These are phyloP conservation scores for Beta lomatogona DNA, from an alignment of 179 eudicot genomes.

Conservation along the genomic window DNA sequence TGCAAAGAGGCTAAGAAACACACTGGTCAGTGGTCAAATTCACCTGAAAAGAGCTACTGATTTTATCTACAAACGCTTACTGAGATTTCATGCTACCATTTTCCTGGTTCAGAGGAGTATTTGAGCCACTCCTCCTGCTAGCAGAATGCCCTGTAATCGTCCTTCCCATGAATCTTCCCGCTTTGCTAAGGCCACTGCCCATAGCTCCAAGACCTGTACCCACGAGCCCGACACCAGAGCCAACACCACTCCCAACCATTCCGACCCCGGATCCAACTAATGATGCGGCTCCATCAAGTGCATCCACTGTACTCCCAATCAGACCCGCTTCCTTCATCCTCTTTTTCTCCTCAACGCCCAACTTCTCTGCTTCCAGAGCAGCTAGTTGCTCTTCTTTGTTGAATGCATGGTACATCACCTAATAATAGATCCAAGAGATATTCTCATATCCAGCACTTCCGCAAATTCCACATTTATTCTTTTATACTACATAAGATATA, in stretches of 20 bases:
- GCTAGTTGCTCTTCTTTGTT: constrained; percentile 78
- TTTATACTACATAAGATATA: not conserved
- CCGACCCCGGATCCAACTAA: constrained; percentile 69
- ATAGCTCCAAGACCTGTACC: constrained; percentile 76
- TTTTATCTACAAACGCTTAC: constrained; percentile 6
- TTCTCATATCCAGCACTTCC: not conserved
- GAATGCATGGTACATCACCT: constrained; percentile 76
- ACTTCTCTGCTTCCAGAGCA: constrained; percentile 81
- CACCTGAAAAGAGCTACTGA: constrained; percentile 1
- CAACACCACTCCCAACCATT: constrained; percentile 63
- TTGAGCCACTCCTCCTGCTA: constrained; percentile 54
- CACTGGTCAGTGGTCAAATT: constrained; percentile 14
- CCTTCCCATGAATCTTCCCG: constrained; percentile 91
- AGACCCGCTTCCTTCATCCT: constrained; percentile 82
- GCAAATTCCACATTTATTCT: not conserved
- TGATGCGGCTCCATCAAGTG: constrained; percentile 72
- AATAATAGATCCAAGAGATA: constrained; percentile 2
- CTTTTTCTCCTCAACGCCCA: constrained; percentile 69
- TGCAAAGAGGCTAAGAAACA: constrained; percentile 3
- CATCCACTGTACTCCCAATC: constrained; percentile 90
- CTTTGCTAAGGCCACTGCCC: constrained; percentile 76
- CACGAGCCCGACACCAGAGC: constrained; percentile 65
- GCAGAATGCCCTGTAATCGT: constrained; percentile 63
- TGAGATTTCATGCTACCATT: constrained; percentile 48
- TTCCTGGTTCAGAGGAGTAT: constrained; percentile 61